Conservation (phyloP, 257 asterid species). For the Sherardia arvensis region DNA sequence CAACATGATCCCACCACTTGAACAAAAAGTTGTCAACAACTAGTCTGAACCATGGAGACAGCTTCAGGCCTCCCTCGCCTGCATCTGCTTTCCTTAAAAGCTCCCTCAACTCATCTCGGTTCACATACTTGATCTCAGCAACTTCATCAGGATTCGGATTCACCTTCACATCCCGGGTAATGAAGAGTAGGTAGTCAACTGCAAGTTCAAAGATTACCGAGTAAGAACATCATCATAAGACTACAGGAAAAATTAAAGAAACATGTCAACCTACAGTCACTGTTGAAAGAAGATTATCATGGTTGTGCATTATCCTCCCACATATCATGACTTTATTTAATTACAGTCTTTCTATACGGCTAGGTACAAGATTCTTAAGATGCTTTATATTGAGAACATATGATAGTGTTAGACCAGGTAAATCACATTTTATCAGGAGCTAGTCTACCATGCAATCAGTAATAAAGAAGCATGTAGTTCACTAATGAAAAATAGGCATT, state of each 20-base stretch:
- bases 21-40: conserved; percentile 77
- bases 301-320: neutral
- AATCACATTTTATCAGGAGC: neutral
- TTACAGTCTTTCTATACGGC: neutral
- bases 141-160: conserved; percentile 91
- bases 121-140: conserved; percentile 57
- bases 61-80: conserved; percentile 68
- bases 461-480: neutral
- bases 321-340: neutral
- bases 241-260: neutral
- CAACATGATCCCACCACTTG: conserved; percentile 95
- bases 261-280: no score
- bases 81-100: conserved; percentile 75
- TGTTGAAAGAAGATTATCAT: no score
- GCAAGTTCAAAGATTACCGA: conserved; percentile 13
- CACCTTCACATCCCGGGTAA: conserved; percentile 63
- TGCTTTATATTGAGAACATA: neutral
- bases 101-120: conserved; percentile 54
- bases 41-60: conserved; percentile 91
- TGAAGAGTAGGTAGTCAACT: conserved; percentile 96
- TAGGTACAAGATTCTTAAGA: neutral
- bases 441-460: neutral
- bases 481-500: conserved; percentile 9
- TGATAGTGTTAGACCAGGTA: neutral
- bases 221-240: neutral